These are phyloP conservation scores for Neurospora intermedia DNA, from an alignment of 495 filamentous ascomycete genomes.

Conservation along the genomic window DNA sequence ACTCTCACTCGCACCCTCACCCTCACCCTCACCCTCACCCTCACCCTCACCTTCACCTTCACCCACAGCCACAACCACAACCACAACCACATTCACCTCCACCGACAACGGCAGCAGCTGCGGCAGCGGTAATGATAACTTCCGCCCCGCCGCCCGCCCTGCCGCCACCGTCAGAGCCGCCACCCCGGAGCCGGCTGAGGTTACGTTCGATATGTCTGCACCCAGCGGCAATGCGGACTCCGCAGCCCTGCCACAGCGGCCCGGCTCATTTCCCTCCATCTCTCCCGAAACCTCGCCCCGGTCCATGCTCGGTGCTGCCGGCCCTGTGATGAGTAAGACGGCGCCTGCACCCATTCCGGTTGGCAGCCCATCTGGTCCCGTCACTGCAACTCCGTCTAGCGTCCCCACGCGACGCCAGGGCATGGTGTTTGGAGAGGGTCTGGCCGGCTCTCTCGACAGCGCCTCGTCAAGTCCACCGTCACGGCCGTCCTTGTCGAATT, in stretches of 20 bases:
- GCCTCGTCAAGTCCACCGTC: constrained; percentile 26
- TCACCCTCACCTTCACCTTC: constrained; percentile 26
- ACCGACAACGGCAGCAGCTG: not conserved
- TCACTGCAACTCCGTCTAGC: constrained; percentile 1
- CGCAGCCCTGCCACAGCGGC: constrained; percentile 12
- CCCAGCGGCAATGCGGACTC: constrained; percentile 13
- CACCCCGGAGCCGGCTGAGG: constrained; percentile 40
- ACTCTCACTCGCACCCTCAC: constrained; percentile 11
- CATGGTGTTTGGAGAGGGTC: constrained; percentile 41
- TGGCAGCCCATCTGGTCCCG: not conserved
- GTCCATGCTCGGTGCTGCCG: constrained; percentile 25
- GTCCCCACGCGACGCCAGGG: constrained; percentile 33
- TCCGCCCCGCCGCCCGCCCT: constrained; percentile 18
- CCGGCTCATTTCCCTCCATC: constrained; percentile 22
- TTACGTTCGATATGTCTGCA: constrained; percentile 9
- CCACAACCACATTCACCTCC: not conserved
- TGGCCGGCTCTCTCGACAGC: constrained; percentile 30
- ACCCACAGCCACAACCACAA: not conserved
- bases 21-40: constrained; percentile 31
- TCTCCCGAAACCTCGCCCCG: constrained; percentile 36
- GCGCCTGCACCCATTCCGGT: not conserved
- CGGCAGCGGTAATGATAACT: constrained; percentile 6
- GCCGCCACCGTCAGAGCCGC: constrained; percentile 36
- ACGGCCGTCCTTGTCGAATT: constrained; percentile 18
- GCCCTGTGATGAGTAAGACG: not conserved